phyloP scores from a whole-genome alignment of 805 yeast genomes.

The Candida ficus region DNA sequence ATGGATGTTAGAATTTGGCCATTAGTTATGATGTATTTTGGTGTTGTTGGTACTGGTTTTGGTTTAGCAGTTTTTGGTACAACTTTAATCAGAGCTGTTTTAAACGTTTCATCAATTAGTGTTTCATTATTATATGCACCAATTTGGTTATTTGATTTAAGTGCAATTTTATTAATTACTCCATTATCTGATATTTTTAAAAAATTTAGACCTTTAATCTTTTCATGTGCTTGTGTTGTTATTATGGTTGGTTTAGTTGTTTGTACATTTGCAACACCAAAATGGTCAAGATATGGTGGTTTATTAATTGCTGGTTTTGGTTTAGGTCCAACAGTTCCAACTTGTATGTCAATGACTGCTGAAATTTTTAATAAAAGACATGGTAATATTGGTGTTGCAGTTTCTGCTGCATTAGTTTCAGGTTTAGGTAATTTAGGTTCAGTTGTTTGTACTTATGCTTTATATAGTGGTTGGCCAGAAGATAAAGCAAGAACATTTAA shows the following conservation, averaged over 20 bases:
- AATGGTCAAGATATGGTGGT: slow-evolving; percentile 80
- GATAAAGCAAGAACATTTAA: slow-evolving; percentile 57
- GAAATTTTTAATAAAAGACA: slow-evolving; percentile 66
- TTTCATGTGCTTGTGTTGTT: slow-evolving; percentile 55
- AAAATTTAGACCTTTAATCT: slow-evolving; percentile 54
- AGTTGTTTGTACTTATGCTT: slow-evolving; percentile 80
- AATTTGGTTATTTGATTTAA: slow-evolving; percentile 82
- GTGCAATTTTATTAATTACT: slow-evolving; percentile 67
- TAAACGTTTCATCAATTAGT: slow-evolving; percentile 58
- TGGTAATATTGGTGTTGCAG: slow-evolving; percentile 84
- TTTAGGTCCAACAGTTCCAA: slow-evolving; percentile 87
- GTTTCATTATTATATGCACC: slow-evolving; percentile 81
- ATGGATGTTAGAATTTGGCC: slow-evolving; percentile 75
- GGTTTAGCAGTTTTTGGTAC: slow-evolving; percentile 85
- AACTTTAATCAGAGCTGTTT: slow-evolving; percentile 57
- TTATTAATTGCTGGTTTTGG: slow-evolving; percentile 81
- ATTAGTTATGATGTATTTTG: slow-evolving; percentile 80
- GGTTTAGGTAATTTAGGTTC: slow-evolving; percentile 87
- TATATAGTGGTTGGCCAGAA: slow-evolving; percentile 83
- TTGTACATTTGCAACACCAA: slow-evolving; percentile 65
- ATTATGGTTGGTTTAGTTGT: slow-evolving; percentile 74
- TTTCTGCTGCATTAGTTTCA: slow-evolving; percentile 74
- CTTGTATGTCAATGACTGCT: slow-evolving; percentile 77
- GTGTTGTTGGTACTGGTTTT: slow-evolving; percentile 88
- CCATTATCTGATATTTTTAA: slow-evolving; percentile 74